Percentiles rank a stretch among this genome's conserved stretches.
Conservation (phyloP, 345 rosid species). For the Lepidium didymum region DNA sequence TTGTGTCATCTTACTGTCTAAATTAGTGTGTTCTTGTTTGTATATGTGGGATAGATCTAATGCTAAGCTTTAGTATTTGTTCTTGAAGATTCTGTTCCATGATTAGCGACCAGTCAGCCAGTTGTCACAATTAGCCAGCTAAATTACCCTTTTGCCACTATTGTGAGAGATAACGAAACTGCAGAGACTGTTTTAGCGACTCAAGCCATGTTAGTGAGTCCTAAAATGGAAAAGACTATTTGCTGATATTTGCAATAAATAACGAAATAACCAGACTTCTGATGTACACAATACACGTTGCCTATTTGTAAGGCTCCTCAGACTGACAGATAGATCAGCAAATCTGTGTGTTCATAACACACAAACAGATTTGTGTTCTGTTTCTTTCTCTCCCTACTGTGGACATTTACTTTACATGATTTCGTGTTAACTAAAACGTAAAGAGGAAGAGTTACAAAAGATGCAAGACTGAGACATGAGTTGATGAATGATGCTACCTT, state of each 20-base stretch:
- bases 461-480: conserved; percentile 52
- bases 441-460: conserved; percentile 54
- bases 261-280: background rate
- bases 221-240: background rate
- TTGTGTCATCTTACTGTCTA: background rate
- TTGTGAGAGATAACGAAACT: background rate
- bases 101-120: background rate
- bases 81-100: background rate
- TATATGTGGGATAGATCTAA: background rate
- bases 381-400: background rate
- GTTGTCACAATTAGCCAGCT: background rate
- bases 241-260: background rate
- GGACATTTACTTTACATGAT: background rate
- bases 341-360: background rate
- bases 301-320: conserved; percentile 4
- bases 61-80: background rate
- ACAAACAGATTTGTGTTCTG: background rate
- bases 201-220: background rate
- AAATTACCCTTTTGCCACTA: background rate
- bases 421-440: conserved; percentile 3
- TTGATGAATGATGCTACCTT: conserved; percentile 55
- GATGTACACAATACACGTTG: conserved; percentile 3
- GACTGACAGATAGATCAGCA: conserved; percentile 23
- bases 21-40: background rate
- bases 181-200: background rate